Base-by-base conservation (phyloP, 176 grass and related monocot genomes). In the Cenchrus purpureus region DNA sequence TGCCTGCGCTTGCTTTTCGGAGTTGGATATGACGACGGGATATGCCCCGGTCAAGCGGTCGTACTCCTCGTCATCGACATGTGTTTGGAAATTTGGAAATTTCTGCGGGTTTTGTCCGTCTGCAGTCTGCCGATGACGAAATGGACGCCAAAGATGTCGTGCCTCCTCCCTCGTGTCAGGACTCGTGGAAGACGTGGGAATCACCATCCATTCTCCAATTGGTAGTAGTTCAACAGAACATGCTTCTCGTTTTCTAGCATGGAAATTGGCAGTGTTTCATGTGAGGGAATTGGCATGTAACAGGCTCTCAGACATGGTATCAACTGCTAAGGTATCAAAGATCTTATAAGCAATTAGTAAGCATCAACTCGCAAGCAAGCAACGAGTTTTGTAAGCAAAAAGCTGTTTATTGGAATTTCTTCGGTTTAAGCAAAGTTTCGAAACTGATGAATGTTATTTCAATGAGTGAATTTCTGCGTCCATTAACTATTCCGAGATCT, bases 81-180 rank as follows among this genome's bases (percentile, higher is more conserved):
- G 84, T 90, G 84, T 55, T 87, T 60, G 80, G 83, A 87, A 87
- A 73, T 57, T 86, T 52, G 71, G 77, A 62, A 76, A 59, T 80
- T 50, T 32, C n/a, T 44, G 25, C 0, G 13, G 22, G 7, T 15
- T 17, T 42, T 42, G 32, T 0, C 31, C 32, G 16, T 43, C 31
- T n/a, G 73, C 31, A 17, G 16, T 43, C 31, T n/a, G 73, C 56
- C 10, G 50, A 70, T 14, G 31, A 28, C 76, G 20, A 20, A 80
- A 86, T 46, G 77, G 76, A 73, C 70, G 76, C 59, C 58, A 28
- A 28, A 12, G 7, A 67, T 67, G 46, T 16, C 13, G 62, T 8
- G 10, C 17, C 28, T 14, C 56, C 32, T 10, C 20, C 34, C 48
- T 54, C 86, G 58, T 82, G 68, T 8, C 7, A 57, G 12, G 78